Conservation (phyloP, 2,329 filamentous ascomycete species). For the Aspergillus brasiliensis region DNA sequence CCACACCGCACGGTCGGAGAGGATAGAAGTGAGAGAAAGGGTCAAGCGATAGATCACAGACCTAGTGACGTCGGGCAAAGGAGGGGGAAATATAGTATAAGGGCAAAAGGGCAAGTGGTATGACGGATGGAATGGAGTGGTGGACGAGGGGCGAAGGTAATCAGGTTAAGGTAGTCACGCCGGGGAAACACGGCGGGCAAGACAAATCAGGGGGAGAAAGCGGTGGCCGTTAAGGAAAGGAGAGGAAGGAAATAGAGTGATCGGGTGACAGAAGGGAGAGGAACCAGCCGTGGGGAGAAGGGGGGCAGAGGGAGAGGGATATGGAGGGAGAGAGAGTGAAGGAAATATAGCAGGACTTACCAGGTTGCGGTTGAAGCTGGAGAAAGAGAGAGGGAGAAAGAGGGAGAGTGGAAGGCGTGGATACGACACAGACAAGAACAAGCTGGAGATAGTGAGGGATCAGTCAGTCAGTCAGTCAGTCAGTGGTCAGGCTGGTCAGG, state of each 20-base stretch:
- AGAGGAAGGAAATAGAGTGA: slow-evolving; percentile 2
- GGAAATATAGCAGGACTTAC: slow-evolving; percentile 4
- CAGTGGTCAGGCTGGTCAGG: slow-evolving; percentile 12
- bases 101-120: slow-evolving; percentile 7
- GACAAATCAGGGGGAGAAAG: slow-evolving; percentile 20
- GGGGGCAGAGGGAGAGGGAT: neutral
- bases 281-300: slow-evolving; percentile 4
- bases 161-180: slow-evolving; percentile 18
- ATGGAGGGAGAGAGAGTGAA: neutral
- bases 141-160: slow-evolving; percentile 15
- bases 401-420: slow-evolving; percentile 18
- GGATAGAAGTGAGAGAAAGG: neutral
- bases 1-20: neutral
- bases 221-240: slow-evolving; percentile 6
- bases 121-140: slow-evolving; percentile 18
- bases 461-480: slow-evolving; percentile 9
- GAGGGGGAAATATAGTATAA: slow-evolving; percentile 1
- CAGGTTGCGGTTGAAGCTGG: slow-evolving; percentile 9
- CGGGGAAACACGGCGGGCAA: slow-evolving; percentile 20
- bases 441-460: neutral
- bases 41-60: neutral
- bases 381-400: slow-evolving; percentile 16
- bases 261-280: neutral
- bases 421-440: neutral
- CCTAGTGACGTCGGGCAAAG: neutral